Conservation (phyloP, 306 rosid genomes). For the Prunus dulcis region DNA sequence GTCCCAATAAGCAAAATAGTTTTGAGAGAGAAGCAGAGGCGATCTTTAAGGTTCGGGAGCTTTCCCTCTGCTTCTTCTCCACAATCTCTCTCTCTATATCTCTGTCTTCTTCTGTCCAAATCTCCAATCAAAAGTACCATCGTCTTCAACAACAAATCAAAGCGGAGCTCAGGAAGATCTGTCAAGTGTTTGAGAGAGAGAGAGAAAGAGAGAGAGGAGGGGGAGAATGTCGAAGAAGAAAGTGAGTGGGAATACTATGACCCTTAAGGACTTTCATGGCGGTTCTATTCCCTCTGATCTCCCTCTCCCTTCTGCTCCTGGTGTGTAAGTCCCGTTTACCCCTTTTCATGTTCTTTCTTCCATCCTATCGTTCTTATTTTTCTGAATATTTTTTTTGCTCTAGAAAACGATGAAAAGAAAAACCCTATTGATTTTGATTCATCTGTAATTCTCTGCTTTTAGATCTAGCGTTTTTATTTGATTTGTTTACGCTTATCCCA, state of each 20-base stretch:
- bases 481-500: neutral
- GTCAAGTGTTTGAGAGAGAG: neutral
- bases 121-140: neutral
- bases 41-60: neutral
- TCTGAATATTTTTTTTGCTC: neutral
- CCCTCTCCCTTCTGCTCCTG: conserved; percentile 97
- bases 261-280: conserved; percentile 96
- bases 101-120: neutral
- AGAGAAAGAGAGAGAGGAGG: conserved; percentile 14
- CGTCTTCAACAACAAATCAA: neutral
- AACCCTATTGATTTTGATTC: neutral
- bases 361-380: neutral
- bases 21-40: neutral
- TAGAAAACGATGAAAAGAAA: neutral
- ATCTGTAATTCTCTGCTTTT: neutral
- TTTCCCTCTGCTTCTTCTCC: conserved; percentile 18
- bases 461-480: conserved; percentile 1
- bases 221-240: conserved; percentile 96
- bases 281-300: conserved; percentile 96
- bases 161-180: neutral
- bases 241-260: conserved; percentile 84
- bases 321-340: conserved; percentile 66
- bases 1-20: neutral
- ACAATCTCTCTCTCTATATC: neutral
- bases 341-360: neutral